Evolutionary conservation across 2,329 filamentous ascomycete genomes (phyloP).

Genomic region (Alternaria panax): DNA sequence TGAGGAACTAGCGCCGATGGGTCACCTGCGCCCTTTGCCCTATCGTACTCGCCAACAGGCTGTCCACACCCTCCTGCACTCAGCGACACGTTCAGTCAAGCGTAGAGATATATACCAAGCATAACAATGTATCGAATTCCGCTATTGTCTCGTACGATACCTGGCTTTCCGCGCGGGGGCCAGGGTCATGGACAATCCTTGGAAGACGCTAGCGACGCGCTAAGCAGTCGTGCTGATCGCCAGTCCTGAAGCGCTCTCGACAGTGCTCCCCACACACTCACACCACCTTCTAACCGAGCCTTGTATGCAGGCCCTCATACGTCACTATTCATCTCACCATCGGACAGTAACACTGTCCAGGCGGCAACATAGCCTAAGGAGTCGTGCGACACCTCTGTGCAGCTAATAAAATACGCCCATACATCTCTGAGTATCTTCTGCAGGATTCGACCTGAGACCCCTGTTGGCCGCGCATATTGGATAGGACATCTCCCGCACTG

Average conservation of each 20-base stretch:
- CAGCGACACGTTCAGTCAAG: conserved; percentile 11
- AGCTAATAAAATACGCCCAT: background rate
- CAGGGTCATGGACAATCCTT: conserved; percentile 27
- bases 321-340: conserved; percentile 5
- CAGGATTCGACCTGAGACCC: background rate
- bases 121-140: conserved; percentile 6
- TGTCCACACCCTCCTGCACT: conserved; percentile 8
- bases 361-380: background rate
- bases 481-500: conserved; percentile 10
- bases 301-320: conserved; percentile 5
- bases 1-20: conserved; percentile 13
- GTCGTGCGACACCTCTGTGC: background rate
- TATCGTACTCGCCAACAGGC: conserved; percentile 6
- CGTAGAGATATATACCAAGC: conserved; percentile 7
- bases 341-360: background rate
- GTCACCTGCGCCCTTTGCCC: conserved; percentile 7
- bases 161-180: conserved; percentile 22
- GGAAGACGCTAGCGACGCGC: conserved; percentile 19
- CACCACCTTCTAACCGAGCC: conserved; percentile 12
- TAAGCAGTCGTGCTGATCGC: conserved; percentile 20
- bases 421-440: background rate
- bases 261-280: conserved; percentile 16
- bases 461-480: conserved; percentile 4
- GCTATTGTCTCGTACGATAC: conserved; percentile 17
- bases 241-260: conserved; percentile 27